Conservation (phyloP, 805 yeast species). For the Kuraishia borneana region DNA sequence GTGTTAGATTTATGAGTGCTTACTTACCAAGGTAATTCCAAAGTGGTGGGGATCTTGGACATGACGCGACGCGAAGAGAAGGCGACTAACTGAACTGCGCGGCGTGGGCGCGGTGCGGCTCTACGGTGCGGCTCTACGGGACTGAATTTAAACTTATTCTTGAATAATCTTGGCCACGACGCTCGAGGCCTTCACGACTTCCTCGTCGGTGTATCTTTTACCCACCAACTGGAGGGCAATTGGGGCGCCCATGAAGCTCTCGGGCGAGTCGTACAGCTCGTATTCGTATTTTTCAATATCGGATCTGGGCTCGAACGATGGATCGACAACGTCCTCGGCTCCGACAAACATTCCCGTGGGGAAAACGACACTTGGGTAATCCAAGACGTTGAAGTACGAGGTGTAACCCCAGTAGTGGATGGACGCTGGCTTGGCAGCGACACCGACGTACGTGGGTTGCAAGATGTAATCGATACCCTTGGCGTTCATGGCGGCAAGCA, state of each 20-base stretch:
- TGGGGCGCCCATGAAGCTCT: slow-evolving; percentile 32
- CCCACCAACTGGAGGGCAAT: slow-evolving; percentile 40
- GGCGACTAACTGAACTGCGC: too few relatives aligned
- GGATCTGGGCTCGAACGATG: slow-evolving; percentile 27
- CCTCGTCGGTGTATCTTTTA: slow-evolving; percentile 38
- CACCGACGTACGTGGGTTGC: slow-evolving; percentile 52
- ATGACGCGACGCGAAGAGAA: too few relatives aligned
- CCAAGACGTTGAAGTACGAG: slow-evolving; percentile 59
- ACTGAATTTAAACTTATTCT: slow-evolving; percentile 1
- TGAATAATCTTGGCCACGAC: slow-evolving; percentile 21
- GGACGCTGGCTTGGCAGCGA: slow-evolving; percentile 52
- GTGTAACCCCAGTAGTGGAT: slow-evolving; percentile 74
- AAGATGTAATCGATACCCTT: slow-evolving; percentile 49
- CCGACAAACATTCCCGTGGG: slow-evolving; percentile 56
- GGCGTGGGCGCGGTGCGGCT: slow-evolving; percentile 12
- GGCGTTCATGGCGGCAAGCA: slow-evolving; percentile 33
- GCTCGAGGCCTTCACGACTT: slow-evolving; percentile 31
- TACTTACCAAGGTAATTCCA: slow-evolving; percentile 23
- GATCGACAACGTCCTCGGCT: slow-evolving; percentile 35
- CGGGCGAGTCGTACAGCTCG: slow-evolving; percentile 19
- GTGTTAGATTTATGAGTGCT: slow-evolving; percentile 2
- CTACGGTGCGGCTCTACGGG: too few relatives aligned
- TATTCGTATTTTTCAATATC: slow-evolving; percentile 24
- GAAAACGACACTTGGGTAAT: slow-evolving; percentile 54
- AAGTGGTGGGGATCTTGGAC: slow-evolving; percentile 11